These are phyloP conservation scores for Nakaseomyces delphensis DNA, from an alignment of 1,139 yeast genomes.

Conservation along the genomic window DNA sequence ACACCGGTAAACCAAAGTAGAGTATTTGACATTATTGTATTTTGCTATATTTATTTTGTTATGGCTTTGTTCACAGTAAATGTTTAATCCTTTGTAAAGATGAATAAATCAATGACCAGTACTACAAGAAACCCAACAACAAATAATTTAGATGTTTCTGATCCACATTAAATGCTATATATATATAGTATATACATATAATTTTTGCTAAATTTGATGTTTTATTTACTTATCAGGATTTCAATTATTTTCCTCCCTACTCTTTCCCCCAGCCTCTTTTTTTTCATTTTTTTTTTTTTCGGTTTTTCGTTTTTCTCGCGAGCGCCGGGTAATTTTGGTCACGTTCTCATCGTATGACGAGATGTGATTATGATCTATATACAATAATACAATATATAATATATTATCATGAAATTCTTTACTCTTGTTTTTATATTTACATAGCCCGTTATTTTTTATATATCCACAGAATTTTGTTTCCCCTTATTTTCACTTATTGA, in stretches of 20 bases:
- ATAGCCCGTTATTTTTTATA: background rate
- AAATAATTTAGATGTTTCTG: no score
- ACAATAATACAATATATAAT: background rate
- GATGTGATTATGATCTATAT: background rate
- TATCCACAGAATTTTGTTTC: no score
- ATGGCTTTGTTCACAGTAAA: background rate
- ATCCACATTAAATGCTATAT: no score
- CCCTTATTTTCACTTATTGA: slow-evolving; percentile 32
- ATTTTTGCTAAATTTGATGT: no score
- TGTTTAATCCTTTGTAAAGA: no score
- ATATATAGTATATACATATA: no score
- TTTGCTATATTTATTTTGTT: background rate
- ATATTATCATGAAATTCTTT: no score
- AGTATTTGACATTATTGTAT: slow-evolving; percentile 3
- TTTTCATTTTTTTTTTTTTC: no score
- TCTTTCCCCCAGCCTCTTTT: background rate
- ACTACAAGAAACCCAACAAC: no score
- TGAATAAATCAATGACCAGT: no score
- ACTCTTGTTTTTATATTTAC: background rate
- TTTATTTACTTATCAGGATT: no score
- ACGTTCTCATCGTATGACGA: background rate
- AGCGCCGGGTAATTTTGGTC: background rate
- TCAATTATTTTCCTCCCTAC: background rate
- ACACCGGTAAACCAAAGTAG: slow-evolving; percentile 11
- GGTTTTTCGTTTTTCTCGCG: background rate